Evolutionary conservation across 129 eudicot species (phyloP), one percentile per base, ranked within the genome.

Genomic region (Logfia minima): DNA sequence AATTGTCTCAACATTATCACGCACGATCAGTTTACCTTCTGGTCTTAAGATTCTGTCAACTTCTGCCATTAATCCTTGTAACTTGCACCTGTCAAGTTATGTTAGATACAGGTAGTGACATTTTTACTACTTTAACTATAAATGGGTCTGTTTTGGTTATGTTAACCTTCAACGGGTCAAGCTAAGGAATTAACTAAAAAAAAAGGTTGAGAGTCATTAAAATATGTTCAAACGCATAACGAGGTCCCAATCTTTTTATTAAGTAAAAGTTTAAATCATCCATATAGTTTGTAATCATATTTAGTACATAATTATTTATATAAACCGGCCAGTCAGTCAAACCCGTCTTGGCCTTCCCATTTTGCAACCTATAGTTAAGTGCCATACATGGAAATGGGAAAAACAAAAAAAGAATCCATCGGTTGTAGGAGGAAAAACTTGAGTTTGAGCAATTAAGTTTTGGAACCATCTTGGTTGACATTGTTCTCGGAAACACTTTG

Each of bases 21-120:
- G 86, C 32, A 88, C 85, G 23, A 88, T 84, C 37, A 88, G 67
- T 43, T 74, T 83, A 0, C 90, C 90, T 76, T 72, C 81, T 2
- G 93, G 93, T 74, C 90, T 86, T 61, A 88, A 79, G 74, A 88
- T 86, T 43, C 93, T 86, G 35, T 88, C 88, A 48, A 88, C 90
- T 79, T 88, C 93, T 61, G 93, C 93, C 79, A 88, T 86, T 60
- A 86, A 55, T 18, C 81, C 71, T 53, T 81, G 75, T 77, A 88
- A 34, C 70, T 86, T 88, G 87, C 93, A 88, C 93, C 90, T 88
- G 80, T 71, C 13, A 61, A 77, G 63, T 58, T 58, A 13, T 19
- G 9, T 48, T 48, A 48, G 22, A 58, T 17, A 55, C 14, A 55
- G 23, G 63, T 58, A 6, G 22, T 17, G 9, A 55, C 8, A 55